phyloP scores from a whole-genome alignment of 2,329 filamentous ascomycete genomes.

The Colletotrichum scovillei region DNA sequence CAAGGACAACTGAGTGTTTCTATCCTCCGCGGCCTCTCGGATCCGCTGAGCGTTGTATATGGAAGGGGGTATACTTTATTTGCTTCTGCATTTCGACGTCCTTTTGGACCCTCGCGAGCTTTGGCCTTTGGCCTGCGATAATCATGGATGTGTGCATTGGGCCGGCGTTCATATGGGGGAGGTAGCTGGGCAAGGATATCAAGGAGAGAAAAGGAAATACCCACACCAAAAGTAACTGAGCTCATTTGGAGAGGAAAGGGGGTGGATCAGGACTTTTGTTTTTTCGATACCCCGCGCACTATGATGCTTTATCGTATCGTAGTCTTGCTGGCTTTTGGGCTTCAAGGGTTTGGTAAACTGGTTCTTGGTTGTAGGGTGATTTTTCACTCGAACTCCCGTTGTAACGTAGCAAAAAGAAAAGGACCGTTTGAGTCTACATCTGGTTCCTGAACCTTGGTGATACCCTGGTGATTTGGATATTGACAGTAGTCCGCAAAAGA shows the following conservation, averaged over 20 bases:
- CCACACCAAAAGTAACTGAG: slow-evolving; percentile 2
- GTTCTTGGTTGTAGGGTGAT: slow-evolving; percentile 14
- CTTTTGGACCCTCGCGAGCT: slow-evolving; percentile 8
- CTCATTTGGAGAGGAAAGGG: slow-evolving; percentile 6
- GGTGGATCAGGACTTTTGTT: neutral
- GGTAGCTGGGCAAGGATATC: neutral
- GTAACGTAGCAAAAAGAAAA: slow-evolving; percentile 5
- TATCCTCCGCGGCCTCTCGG: neutral
- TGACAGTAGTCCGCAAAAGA: neutral
- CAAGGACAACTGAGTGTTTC: slow-evolving; percentile 19
- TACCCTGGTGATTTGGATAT: neutral
- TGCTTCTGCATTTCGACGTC: slow-evolving; percentile 19
- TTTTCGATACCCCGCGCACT: neutral
- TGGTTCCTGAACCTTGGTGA: neutral
- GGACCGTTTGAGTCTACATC: neutral
- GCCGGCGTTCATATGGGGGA: slow-evolving; percentile 18
- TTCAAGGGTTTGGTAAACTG: slow-evolving; percentile 9
- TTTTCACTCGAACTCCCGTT: neutral
- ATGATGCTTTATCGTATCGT: slow-evolving; percentile 16
- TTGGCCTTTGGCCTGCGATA: slow-evolving; percentile 14
- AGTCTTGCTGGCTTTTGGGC: slow-evolving; percentile 12
- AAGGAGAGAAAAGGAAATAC: slow-evolving; percentile 24
- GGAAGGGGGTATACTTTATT: slow-evolving; percentile 1
- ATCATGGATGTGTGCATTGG: slow-evolving; percentile 19
- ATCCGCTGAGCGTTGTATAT: slow-evolving; percentile 7